These are phyloP conservation scores for Inga oerstediana DNA, from an alignment of 306 rosid species.

Conservation along the genomic window DNA sequence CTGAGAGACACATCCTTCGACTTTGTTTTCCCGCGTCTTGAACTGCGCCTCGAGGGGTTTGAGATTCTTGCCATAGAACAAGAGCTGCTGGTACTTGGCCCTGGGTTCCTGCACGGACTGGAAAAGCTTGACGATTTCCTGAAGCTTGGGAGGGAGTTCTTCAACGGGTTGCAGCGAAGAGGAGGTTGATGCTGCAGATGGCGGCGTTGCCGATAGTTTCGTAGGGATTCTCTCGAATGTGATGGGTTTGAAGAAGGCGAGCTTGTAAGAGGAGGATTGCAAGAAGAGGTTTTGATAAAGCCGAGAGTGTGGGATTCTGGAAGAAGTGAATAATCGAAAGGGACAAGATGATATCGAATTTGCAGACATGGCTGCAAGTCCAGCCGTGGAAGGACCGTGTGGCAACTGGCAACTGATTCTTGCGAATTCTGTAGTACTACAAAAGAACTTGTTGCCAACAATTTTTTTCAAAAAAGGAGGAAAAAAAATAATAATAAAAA, in stretches of 20 bases:
- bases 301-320: conserved; percentile 40
- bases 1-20: conserved; percentile 96
- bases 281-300: conserved; percentile 2
- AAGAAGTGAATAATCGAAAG: conserved; percentile 53
- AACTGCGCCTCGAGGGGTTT: conserved; percentile 69
- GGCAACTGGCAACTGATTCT: not conserved
- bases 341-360: conserved; percentile 54
- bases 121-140: conserved; percentile 78
- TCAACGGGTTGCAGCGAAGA: conserved; percentile 69
- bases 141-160: conserved; percentile 97
- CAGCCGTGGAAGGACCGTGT: not conserved
- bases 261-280: conserved; percentile 22
- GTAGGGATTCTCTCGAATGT: conserved; percentile 63
- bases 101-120: conserved; percentile 79
- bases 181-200: conserved; percentile 39
- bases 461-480: too few relatives aligned
- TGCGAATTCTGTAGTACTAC: not conserved
- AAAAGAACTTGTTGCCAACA: not conserved
- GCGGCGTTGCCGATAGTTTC: conserved; percentile 15
- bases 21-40: conserved; percentile 78
- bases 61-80: conserved; percentile 86
- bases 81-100: conserved; percentile 88
- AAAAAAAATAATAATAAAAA: too few relatives aligned
- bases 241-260: conserved; percentile 52
- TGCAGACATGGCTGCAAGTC: conserved; percentile 44